Percentiles rank a stretch among this genome's conserved stretches.
These are phyloP conservation scores for Zizania latifolia DNA, from an alignment of 176 grass and related monocot species.

Conservation along the genomic window DNA sequence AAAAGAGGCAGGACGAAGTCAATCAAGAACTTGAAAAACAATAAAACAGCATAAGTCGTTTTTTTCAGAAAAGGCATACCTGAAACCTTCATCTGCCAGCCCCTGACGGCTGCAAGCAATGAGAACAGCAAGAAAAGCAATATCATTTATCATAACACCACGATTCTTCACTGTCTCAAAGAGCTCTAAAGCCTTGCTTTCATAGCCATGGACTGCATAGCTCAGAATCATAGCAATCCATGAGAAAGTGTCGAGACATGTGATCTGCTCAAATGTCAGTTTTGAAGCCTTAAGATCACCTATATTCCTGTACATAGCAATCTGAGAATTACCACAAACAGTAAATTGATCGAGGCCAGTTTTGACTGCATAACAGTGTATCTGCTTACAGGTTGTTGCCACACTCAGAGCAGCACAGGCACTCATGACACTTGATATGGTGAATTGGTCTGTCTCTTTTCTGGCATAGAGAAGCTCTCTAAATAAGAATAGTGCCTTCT, in stretches of 20 bases:
- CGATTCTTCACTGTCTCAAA: slow-evolving; percentile 55
- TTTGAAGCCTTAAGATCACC: slow-evolving; percentile 45
- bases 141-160: slow-evolving; percentile 25
- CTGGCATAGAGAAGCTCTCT: slow-evolving; percentile 34
- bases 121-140: slow-evolving; percentile 52
- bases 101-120: slow-evolving; percentile 61
- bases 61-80: slow-evolving; percentile 28
- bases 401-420: slow-evolving; percentile 46
- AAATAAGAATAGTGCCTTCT: slow-evolving; percentile 53
- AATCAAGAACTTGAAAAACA: neutral
- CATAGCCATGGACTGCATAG: slow-evolving; percentile 52
- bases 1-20: neutral
- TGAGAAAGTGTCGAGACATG: slow-evolving; percentile 48
- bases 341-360: slow-evolving; percentile 47
- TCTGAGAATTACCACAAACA: slow-evolving; percentile 57
- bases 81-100: slow-evolving; percentile 46
- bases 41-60: neutral
- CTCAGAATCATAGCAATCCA: slow-evolving; percentile 62
- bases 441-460: slow-evolving; percentile 43
- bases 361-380: slow-evolving; percentile 60
- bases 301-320: slow-evolving; percentile 58
- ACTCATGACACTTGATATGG: slow-evolving; percentile 46
- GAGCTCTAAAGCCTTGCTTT: slow-evolving; percentile 43
- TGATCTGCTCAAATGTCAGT: slow-evolving; percentile 46
- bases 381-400: slow-evolving; percentile 48